These are phyloP conservation scores for Eucalyptus lansdowneana DNA, from an alignment of 345 rosid genomes.

Conservation along the genomic window DNA sequence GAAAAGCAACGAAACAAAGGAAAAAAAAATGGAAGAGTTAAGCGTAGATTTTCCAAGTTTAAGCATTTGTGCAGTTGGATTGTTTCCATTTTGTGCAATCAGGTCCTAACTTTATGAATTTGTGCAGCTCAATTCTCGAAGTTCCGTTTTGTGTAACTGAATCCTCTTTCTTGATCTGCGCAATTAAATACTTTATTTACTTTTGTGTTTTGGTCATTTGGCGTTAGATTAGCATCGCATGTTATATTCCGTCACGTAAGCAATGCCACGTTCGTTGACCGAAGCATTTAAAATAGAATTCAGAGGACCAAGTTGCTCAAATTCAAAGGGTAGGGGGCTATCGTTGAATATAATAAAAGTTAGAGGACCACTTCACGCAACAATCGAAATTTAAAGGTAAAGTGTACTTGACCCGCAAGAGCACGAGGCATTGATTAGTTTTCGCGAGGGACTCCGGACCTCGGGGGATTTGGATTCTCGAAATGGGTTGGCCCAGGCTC, in stretches of 20 bases:
- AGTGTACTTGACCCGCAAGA: neutral
- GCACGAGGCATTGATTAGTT: neutral
- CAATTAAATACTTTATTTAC: neutral
- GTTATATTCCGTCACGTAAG: neutral
- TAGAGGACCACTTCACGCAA: neutral
- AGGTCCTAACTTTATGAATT: neutral
- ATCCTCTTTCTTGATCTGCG: neutral
- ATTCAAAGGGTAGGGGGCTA: neutral
- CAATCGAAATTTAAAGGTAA: neutral
- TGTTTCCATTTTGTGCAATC: neutral
- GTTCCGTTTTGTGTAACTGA: accelerated
- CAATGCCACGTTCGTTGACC: neutral
- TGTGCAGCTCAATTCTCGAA: neutral
- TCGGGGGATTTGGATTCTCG: neutral
- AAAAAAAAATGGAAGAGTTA: neutral
- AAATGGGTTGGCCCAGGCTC: neutral
- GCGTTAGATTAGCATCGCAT: neutral
- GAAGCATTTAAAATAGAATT: neutral
- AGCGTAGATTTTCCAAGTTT: neutral
- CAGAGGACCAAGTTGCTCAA: neutral
- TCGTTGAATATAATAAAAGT: neutral
- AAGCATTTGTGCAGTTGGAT: neutral
- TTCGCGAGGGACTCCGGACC: neutral
- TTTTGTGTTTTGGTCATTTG: neutral
- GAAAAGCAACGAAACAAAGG: neutral